Evolutionary conservation across 768 basidiomycete genomes (phyloP).

Genomic region (Kwoniella bestiolae): DNA sequence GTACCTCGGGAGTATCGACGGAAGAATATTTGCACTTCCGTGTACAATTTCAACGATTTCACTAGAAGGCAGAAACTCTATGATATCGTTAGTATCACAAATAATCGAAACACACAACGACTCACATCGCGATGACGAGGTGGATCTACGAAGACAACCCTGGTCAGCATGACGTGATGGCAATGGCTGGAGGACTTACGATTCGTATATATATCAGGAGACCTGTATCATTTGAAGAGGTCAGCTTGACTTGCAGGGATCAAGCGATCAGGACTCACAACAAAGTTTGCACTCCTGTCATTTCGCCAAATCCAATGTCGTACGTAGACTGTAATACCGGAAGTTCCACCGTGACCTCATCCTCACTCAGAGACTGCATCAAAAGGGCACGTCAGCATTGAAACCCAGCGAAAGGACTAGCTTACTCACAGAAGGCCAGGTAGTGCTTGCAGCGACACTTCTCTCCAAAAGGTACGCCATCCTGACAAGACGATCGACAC

Average conservation of each 20-base stretch:
- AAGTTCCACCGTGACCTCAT: slow-evolving; percentile 48
- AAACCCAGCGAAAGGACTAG: not conserved
- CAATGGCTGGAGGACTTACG: slow-evolving; percentile 2
- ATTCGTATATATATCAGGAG: slow-evolving; percentile 23
- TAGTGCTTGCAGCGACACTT: slow-evolving; percentile 21
- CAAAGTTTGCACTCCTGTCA: slow-evolving; percentile 36
- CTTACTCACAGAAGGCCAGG: slow-evolving; percentile 36
- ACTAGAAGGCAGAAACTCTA: slow-evolving; percentile 33
- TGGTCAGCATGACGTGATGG: not conserved
- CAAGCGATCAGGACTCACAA: slow-evolving; percentile 25
- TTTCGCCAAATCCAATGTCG: slow-evolving; percentile 33
- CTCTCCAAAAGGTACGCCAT: slow-evolving; percentile 39
- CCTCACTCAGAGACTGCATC: slow-evolving; percentile 33
- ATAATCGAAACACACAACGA: not conserved
- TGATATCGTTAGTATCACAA: not conserved
- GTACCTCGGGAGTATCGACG: slow-evolving; percentile 34
- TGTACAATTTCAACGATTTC: slow-evolving; percentile 41
- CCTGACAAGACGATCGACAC: slow-evolving; percentile 11
- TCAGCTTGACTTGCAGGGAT: not conserved
- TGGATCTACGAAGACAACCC: slow-evolving; percentile 19
- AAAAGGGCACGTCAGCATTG: not conserved
- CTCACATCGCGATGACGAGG: slow-evolving; percentile 41
- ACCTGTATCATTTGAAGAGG: not conserved
- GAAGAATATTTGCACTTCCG: slow-evolving; percentile 39
- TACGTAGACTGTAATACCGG: slow-evolving; percentile 37